These are phyloP conservation scores for Collybia nuda DNA, from an alignment of 768 basidiomycete species.

Conservation along the genomic window DNA sequence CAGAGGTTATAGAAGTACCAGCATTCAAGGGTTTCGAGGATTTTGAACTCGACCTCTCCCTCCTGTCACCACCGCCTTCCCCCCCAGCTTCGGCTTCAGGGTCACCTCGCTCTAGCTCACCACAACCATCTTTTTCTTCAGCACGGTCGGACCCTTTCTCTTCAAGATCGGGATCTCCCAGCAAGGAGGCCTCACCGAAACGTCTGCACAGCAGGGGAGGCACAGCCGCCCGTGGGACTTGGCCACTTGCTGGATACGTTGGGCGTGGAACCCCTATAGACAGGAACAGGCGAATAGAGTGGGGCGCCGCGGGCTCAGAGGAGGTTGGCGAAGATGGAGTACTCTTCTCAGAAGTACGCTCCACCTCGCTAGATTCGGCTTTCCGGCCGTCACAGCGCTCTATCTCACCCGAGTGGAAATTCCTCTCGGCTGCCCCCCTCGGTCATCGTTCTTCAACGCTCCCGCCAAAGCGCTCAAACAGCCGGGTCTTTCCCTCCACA, in stretches of 20 bases:
- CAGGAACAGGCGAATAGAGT: conserved; percentile 39
- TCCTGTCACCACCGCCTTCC: conserved; percentile 40
- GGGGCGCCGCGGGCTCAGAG: conserved; percentile 38
- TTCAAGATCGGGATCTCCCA: conserved; percentile 28
- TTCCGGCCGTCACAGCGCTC: conserved; percentile 28
- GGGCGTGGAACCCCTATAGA: conserved; percentile 52
- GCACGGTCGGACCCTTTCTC: conserved; percentile 36
- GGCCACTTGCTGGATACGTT: conserved; percentile 43
- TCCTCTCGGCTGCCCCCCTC: conserved; percentile 26
- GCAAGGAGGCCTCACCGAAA: conserved; percentile 21
- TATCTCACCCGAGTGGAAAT: conserved; percentile 40
- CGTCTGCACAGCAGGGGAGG: conserved; percentile 25
- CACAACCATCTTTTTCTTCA: conserved; percentile 30
- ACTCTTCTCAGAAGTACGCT: conserved; percentile 35
- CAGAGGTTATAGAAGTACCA: conserved; percentile 20
- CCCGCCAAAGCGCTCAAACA: conserved; percentile 5
- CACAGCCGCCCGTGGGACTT: conserved; percentile 36
- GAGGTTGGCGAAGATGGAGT: conserved; percentile 45
- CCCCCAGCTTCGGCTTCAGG: conserved; percentile 34
- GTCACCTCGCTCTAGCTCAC: conserved; percentile 28
- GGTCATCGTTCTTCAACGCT: conserved; percentile 32
- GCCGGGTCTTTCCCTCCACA: conserved; percentile 1
- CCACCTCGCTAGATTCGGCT: conserved; percentile 40
- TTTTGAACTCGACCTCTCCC: conserved; percentile 45
- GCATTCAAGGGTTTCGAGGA: conserved; percentile 43